Base-by-base conservation (phyloP, 768 basidiomycete genomes). In the Pleurotus giganteus region DNA sequence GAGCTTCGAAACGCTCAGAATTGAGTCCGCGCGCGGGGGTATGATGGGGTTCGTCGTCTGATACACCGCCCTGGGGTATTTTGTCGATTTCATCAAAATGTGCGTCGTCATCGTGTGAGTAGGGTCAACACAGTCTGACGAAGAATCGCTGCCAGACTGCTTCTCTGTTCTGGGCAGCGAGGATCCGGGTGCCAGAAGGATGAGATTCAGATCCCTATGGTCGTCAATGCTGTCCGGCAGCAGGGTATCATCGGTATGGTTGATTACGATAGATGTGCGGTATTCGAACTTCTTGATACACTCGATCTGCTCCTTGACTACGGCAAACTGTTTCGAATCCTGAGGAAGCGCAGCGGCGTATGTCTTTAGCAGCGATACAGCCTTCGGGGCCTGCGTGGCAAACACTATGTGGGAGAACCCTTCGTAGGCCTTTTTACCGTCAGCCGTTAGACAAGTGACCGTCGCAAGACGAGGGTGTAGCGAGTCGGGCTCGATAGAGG, bases 41-140 rank as follows among this genome's bases (percentile, higher is more conserved):
- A 88, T 66, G 43, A 85, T 77, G 0, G 88, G 87, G 66, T 91
- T 91, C 7, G 88, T 91, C 9, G 86, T 89, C 67, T 91, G 90
- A 54, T 80, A 83, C 9, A 89, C 50, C 13, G 28, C 12, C 4
- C 70, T 5, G 67, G 71, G 68, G 46, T 69, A 71, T 61, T 64
- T 70, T 47, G 65, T 56, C 13, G 75, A 74, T 39, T 68, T 63
- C 36, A 71, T 65, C 8, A 84, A 69, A 28, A 86, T 68, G 54
- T 91, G 89, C 4, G 89, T 92, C 11, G 87, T 77, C 84, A 89
- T 89, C 2, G 85, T 83, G 63, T 82, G 85, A 0, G 76, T 66
- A 2, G 74, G 64, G 13, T 74, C 72, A 32, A 81, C 73, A 60
- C 72, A 75, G n/a, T n/a, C n/a, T n/a, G 62, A 57, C 17, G 65